Base-by-base conservation (phyloP, 441 rosid species). In the Viola pubescens region DNA sequence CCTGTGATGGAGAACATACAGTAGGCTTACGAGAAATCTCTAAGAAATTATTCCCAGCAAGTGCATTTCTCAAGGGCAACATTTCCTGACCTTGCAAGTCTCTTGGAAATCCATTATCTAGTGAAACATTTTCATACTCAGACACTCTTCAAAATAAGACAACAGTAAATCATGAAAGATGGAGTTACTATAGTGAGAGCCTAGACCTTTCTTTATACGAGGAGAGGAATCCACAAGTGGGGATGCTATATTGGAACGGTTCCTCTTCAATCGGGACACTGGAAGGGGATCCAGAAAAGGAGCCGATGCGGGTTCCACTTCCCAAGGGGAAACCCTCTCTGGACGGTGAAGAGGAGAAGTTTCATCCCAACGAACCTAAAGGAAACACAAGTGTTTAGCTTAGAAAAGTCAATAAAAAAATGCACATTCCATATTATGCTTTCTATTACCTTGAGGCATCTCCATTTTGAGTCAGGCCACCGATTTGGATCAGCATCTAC, bases 31-130 rank as follows among this genome's bases (percentile, higher is more conserved):
- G 73, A 57, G 87, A 65, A 70, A 63, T 71, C 58, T 65, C 77
- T 79, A 83, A 75, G 75, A 79, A 88, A 54, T 78, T 79, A 64
- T 81, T 73, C 13, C 75, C 86, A 6, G 81, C 68, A 43, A 85
- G 68, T 61, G 97, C 80, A 26, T 26, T 26, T 56, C 82, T 81
- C 83, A 84, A 73, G 13, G 82, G 80, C 73, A 82, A 84, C 67
- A 91, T 83, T 87, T 88, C 98, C 85, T 84, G 98, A 91, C 98
- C 98, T 86, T 91, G 95, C 87, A 91, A 87, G 92, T 88, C 95
- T 91, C 81, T 77, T 41, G 88, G 83, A 66, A 68, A 87, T 65
- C 81, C 80, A 64, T 82, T 76, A 26, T 60, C 58, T 49, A 26
- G 26, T 1, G 57, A 38, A 5, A 42, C 4, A 4, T 9, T 34